Base-by-base conservation (phyloP, 2,329 filamentous ascomycete species). In the Venturia carpophila region DNA sequence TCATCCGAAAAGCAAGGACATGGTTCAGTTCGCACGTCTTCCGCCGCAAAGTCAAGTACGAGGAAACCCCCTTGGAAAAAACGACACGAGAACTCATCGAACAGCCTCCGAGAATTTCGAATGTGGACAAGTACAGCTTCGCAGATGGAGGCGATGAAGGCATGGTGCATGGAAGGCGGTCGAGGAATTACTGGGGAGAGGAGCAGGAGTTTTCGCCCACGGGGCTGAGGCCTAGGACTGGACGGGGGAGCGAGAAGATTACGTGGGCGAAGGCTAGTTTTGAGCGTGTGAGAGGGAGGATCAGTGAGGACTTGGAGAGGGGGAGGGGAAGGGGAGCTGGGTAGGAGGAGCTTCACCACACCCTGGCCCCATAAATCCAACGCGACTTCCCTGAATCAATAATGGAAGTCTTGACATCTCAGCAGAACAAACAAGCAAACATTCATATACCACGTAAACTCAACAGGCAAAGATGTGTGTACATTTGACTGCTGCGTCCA, bases 241-340 rank as follows among this genome's bases (percentile, higher is more conserved):
- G 61, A 39, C 11, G 61, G 19, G 61, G 45, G 9, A 52, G 61
- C 6, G 34, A 49, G 24, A 49, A 41, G 47, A 24, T 47, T 24
- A 43, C 24, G 43, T 52, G 63, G 63, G 47, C 30, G 3, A 55
- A 47, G 13, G 47, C 37, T 1, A 60, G 63, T 24, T 64, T 64
- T 43, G 63, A 64, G 6, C 13, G 62, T 19, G 45, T 42, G 1
- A 52, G 62, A 15, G 47, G 63, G 3, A 56, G 63, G 21, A 24
- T 21, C 39, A 60, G 63, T 45, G 63, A 43, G 19, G 63, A 64
- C 27, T 30, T 64, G 19, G 63, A 64, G 52, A 30, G 45, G n/a
- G 63, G 63, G 30, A 58, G 37, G 15, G 43, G 19, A 10, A 43
- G 37, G 21, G 30, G 30, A 6, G 3, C 6, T 34, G 30, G 30